A percentile compares a stretch with the other conserved stretches of the same genome.
phyloP scores from a whole-genome alignment of 345 rosid genomes.

The Angophora floribunda region DNA sequence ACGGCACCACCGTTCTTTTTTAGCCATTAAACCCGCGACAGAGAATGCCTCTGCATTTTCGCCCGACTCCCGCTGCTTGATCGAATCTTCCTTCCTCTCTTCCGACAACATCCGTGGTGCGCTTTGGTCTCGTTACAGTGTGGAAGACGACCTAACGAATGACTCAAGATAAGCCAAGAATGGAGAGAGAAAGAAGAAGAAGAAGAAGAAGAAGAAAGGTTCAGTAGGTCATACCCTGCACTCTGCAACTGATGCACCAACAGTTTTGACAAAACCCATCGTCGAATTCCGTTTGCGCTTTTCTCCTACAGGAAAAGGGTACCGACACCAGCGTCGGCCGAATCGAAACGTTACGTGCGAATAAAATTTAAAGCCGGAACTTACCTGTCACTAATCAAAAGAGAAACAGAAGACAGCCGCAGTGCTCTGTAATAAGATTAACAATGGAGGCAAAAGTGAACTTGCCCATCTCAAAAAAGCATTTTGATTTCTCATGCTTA shows the following conservation, averaged over 20 bases:
- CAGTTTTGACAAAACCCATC: background rate
- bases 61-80: background rate
- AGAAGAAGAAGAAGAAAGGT: background rate
- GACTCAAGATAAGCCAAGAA: background rate
- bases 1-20: background rate
- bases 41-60: background rate
- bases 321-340: background rate
- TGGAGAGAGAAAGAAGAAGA: background rate
- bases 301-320: background rate
- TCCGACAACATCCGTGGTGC: background rate
- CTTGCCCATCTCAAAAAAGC: background rate
- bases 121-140: background rate
- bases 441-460: background rate
- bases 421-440: background rate
- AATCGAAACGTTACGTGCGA: background rate
- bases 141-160: background rate
- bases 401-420: background rate
- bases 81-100: background rate
- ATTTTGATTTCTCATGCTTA: background rate
- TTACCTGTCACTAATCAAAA: background rate
- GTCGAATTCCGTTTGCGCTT: background rate
- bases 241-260: background rate
- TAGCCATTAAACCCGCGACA: background rate
- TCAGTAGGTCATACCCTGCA: background rate
- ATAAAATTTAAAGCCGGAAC: background rate